phyloP scores from a whole-genome alignment of 306 rosid species.

The Ormosia emarginata region DNA sequence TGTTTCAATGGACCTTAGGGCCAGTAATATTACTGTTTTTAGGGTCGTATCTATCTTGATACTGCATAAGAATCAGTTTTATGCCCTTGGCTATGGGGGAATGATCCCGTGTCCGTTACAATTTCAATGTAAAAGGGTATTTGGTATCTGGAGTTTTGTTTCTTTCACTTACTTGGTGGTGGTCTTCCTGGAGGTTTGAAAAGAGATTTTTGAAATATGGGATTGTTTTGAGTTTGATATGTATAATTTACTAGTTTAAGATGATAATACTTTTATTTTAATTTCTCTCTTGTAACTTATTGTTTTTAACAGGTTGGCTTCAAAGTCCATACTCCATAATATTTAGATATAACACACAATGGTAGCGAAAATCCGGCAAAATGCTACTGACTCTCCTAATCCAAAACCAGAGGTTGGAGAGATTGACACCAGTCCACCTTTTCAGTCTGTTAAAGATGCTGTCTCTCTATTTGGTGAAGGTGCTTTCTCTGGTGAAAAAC shows the following conservation, averaged over 20 bases:
- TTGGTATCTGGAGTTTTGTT: neutral
- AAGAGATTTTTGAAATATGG: neutral
- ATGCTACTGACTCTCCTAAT: constrained; percentile 56
- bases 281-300: neutral
- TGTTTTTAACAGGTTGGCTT: constrained; percentile 27
- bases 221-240: constrained; percentile 1
- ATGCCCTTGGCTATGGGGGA: constrained; percentile 9
- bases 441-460: constrained; percentile 98
- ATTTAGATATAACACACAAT: constrained; percentile 36
- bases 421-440: constrained; percentile 97
- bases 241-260: neutral
- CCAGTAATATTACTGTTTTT: neutral
- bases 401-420: constrained; percentile 88
- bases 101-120: neutral
- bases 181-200: neutral
- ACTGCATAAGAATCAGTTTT: neutral
- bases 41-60: constrained; percentile 7
- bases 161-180: constrained; percentile 6
- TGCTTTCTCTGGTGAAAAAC: constrained; percentile 84
- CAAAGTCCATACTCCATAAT: neutral
- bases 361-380: constrained; percentile 64
- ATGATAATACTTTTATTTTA: neutral
- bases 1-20: constrained; percentile 11
- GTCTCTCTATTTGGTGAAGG: constrained; percentile 90
- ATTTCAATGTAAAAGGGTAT: constrained; percentile 1